Evolutionary conservation across 345 rosid genomes (phyloP), one percentile per base, ranked within the genome.

Genomic region (Punica granatum): DNA sequence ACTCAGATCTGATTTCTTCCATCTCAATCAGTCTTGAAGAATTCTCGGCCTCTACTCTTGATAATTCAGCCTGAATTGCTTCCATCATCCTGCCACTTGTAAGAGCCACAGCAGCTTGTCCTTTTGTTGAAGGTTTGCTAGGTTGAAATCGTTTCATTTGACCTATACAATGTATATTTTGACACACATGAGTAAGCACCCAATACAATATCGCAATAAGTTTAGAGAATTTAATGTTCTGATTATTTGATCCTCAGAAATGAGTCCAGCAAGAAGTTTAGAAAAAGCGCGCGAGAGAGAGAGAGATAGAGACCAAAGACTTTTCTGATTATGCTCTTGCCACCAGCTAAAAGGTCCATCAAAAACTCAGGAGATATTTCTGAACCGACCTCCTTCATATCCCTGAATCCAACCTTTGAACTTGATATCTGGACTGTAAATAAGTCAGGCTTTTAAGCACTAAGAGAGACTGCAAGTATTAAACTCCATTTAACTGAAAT

Each of bases 401-500:
- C 98, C 85, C 86, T 93, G 81, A 83, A 93, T 31, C 81, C 85
- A 66, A 81, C 82, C 73, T 80, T 84, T 75, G 71, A 84, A 81
- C 85, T 93, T 77, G 90, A 93, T 83, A 93, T 86, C 98, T 93
- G 95, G 88, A 90, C 94, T 90, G 97, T 73, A 82, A 75, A 89
- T 78, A 86, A 92, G 91, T 86, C 85, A 93, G 88, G 79, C 80
- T 80, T 66, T 81, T 86, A 66, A 77, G 74, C 75, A 13, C 75
- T 69, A 72, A 73, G 67, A 77, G 43, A 78, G 68, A 60, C 71
- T 65, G 56, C 28, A 56, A 76, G 62, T 53, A 71, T 73, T 34
- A 23, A 32, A 37, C 28, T 68, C 54, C 44, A 36, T 33, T 66
- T 34, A 53, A 70, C 34, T 56, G 34, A 18, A 56, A 26, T 56